These are phyloP conservation scores for Neotropicomus parvogracilis DNA, from an alignment of 1,284 basidiomycete genomes.

Conservation along the genomic window DNA sequence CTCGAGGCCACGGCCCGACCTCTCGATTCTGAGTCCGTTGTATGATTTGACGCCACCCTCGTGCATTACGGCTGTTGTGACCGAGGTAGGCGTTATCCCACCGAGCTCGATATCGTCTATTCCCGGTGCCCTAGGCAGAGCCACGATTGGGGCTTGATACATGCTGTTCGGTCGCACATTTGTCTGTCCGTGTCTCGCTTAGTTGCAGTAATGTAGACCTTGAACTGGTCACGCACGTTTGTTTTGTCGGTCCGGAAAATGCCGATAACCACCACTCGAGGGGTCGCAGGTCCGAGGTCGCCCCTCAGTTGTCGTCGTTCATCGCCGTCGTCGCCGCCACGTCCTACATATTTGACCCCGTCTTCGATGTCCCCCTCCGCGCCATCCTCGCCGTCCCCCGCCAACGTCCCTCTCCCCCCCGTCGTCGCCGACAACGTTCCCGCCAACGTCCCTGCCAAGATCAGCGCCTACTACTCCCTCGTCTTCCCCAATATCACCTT, in stretches of 20 bases:
- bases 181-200: too few relatives aligned
- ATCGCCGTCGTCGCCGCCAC: constrained; percentile 12
- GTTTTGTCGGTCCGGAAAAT: constrained; percentile 13
- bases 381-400: constrained; percentile 5
- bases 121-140: constrained; percentile 62
- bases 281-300: constrained; percentile 1
- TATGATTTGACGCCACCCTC: constrained; percentile 91
- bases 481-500: constrained; percentile 90
- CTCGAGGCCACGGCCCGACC: constrained; percentile 36
- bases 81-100: constrained; percentile 90
- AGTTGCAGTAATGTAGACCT: too few relatives aligned
- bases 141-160: constrained; percentile 24
- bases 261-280: constrained; percentile 15
- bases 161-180: too few relatives aligned
- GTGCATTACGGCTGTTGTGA: constrained; percentile 92
- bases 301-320: constrained; percentile 6
- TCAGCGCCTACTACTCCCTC: constrained; percentile 90
- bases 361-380: constrained; percentile 24
- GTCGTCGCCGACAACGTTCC: constrained; percentile 23
- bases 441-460: constrained; percentile 52
- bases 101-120: constrained; percentile 82
- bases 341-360: constrained; percentile 9
- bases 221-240: constrained; percentile 24
- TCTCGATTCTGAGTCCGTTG: constrained; percentile 78
- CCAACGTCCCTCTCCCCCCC: constrained; percentile 21